Evolutionary conservation across 1,139 yeast species (phyloP), one percentile per base, ranked within the genome.

Genomic region (Scheffersomyces cryptocercus): DNA sequence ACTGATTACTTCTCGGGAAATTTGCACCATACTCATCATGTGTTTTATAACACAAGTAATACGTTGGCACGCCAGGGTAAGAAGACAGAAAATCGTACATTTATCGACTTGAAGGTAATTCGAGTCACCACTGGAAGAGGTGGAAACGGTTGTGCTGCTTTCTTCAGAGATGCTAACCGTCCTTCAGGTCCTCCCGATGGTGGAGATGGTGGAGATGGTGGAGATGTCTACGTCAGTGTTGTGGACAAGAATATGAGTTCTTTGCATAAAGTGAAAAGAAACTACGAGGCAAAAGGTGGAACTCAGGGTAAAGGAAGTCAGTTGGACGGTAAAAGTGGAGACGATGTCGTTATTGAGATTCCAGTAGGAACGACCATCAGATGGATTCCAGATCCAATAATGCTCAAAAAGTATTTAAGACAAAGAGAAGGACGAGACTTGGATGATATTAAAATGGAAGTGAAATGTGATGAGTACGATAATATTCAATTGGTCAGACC

Each of bases 121-220:
- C 77, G 80, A 44, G 70, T 88, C n/a, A 66, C 67, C 9, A 82
- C 95, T 36, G 99, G 99, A 0, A 73, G 70, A 39, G 99, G 99
- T 28, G 99, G 99, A 1, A 77, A 84, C 59, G 99, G 99, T 5
- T 76, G 82, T 39, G 85, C 89, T 0, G 85, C 97, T 0, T 93
- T 93, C 62, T 79, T 85, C 51, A 70, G 96, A 48, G 98, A 89
- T 55, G 88, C 96, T 2, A 88, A 90, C 41, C 70, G 88, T 36
- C 77, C 96, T 0, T 75, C 77, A 14, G 99, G 99, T 0, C 98
- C 99, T 0, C 96, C 99, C 0, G 96, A 91, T 63, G 99, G 99
- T 20, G 99, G 99, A 12, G 98, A 93, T 64, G 99, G 99, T 20
- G 99, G 99, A 5, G 71, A 75, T 48, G 99, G 99, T 10, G 99